Evolutionary conservation across 2,329 filamentous ascomycete species (phyloP).

Genomic region (Blastomyces parvus): DNA sequence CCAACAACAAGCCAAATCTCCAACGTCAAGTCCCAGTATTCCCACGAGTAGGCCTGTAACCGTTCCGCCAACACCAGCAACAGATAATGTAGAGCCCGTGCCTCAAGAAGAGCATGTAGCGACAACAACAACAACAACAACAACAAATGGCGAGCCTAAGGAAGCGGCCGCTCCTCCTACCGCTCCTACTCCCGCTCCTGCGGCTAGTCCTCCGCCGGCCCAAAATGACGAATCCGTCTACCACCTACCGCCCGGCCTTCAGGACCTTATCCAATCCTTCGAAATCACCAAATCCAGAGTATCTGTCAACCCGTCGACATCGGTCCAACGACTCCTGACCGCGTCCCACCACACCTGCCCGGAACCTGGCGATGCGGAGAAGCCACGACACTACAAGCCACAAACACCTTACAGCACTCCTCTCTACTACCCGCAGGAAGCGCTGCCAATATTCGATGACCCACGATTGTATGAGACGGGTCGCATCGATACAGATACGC

Average conservation of each 20-base stretch:
- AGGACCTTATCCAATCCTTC: slow-evolving; percentile 84
- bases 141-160: slow-evolving; percentile 44
- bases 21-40: slow-evolving; percentile 40
- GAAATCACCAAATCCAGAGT: slow-evolving; percentile 69
- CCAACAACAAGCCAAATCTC: slow-evolving; percentile 44
- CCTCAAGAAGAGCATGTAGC: slow-evolving; percentile 20
- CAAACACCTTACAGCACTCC: slow-evolving; percentile 69
- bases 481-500: slow-evolving; percentile 84
- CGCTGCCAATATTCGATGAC: slow-evolving; percentile 85
- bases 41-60: slow-evolving; percentile 32
- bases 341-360: slow-evolving; percentile 65
- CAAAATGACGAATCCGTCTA: slow-evolving; percentile 73
- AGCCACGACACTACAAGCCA: slow-evolving; percentile 74
- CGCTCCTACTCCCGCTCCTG: background rate
- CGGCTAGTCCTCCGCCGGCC: slow-evolving; percentile 27
- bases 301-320: slow-evolving; percentile 48
- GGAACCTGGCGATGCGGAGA: slow-evolving; percentile 68
- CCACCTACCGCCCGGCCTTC: slow-evolving; percentile 77
- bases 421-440: slow-evolving; percentile 82
- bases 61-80: slow-evolving; percentile 39
- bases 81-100: slow-evolving; percentile 38
- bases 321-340: slow-evolving; percentile 64
- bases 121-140: slow-evolving; percentile 33
- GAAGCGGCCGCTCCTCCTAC: slow-evolving; percentile 37
- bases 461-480: slow-evolving; percentile 64